A percentile compares a stretch with the other conserved stretches of the same genome.
phyloP scores from a whole-genome alignment of 2,329 filamentous ascomycete species.

The Didymella lethalis region DNA sequence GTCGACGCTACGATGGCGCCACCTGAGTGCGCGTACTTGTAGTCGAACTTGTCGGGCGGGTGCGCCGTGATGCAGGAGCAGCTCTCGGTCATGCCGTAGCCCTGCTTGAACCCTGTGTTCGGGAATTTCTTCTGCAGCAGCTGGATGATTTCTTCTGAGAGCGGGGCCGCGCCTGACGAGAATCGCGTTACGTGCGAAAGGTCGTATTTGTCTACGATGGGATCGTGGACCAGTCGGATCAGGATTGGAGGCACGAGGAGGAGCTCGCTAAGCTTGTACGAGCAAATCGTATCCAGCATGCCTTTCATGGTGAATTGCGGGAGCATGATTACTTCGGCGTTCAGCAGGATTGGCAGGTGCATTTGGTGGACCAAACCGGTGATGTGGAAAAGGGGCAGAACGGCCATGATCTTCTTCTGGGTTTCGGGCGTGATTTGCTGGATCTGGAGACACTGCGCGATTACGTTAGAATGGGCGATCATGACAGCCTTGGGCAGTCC shows the following conservation, averaged over 20 bases:
- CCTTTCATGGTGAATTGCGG: constrained; percentile 66
- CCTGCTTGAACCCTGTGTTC: constrained; percentile 68
- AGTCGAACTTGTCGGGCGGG: constrained; percentile 63
- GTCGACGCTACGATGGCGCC: constrained; percentile 67
- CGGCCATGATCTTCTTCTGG: constrained; percentile 51
- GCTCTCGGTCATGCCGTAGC: constrained; percentile 73
- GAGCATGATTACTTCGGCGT: constrained; percentile 72
- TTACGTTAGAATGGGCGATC: constrained; percentile 50
- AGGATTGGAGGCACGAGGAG: constrained; percentile 65
- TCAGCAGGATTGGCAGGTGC: constrained; percentile 68
- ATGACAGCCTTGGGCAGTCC: constrained; percentile 50
- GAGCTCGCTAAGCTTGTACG: constrained; percentile 61
- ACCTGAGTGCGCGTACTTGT: constrained; percentile 64
- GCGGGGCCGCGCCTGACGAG: constrained; percentile 67
- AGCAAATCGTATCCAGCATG: constrained; percentile 57
- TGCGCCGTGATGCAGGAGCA: constrained; percentile 70
- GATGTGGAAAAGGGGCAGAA: constrained; percentile 48
- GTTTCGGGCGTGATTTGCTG: constrained; percentile 53
- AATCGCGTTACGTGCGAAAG: constrained; percentile 64
- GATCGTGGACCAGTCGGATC: constrained; percentile 67
- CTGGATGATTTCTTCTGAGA: constrained; percentile 65
- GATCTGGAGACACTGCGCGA: constrained; percentile 67
- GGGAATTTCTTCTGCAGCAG: constrained; percentile 65
- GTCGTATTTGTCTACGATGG: constrained; percentile 64
- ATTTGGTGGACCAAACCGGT: constrained; percentile 56